These are phyloP conservation scores for Nigrograna mackinnonii DNA, from an alignment of 2,329 filamentous ascomycete species.

Conservation along the genomic window DNA sequence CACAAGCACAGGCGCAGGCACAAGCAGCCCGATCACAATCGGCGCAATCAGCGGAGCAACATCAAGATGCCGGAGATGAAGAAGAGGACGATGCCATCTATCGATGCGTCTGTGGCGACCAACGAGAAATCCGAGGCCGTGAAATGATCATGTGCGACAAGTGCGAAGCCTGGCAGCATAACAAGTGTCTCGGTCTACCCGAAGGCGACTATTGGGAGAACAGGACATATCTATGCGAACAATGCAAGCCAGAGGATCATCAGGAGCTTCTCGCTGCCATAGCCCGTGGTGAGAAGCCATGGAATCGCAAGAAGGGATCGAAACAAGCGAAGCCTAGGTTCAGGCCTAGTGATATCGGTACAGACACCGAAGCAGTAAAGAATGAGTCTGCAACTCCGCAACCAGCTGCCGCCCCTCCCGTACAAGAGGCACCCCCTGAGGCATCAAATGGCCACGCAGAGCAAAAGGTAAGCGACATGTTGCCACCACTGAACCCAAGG, in stretches of 20 bases:
- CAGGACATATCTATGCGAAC: conserved; percentile 80
- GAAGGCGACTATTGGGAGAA: conserved; percentile 63
- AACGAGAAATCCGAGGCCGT: conserved; percentile 76
- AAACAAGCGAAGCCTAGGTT: conserved; percentile 63
- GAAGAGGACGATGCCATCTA: conserved; percentile 75
- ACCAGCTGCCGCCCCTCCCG: conserved; percentile 8
- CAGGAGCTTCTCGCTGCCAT: conserved; percentile 78
- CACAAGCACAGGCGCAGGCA: conserved; percentile 36
- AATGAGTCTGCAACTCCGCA: conserved; percentile 17
- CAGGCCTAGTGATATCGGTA: conserved; percentile 63
- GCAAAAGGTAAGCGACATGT: conserved; percentile 20
- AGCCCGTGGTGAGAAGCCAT: conserved; percentile 79
- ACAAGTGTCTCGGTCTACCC: conserved; percentile 88
- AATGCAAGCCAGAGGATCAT: conserved; percentile 84
- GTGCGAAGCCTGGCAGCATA: conserved; percentile 96
- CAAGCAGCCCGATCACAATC: conserved; percentile 26
- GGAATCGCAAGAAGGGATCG: conserved; percentile 66
- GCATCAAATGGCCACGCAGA: conserved; percentile 26
- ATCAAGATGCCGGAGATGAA: conserved; percentile 50
- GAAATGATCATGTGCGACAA: conserved; percentile 96
- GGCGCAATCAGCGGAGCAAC: conserved; percentile 26
- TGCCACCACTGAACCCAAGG: not conserved
- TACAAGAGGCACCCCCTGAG: conserved; percentile 11
- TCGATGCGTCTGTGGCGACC: conserved; percentile 89
- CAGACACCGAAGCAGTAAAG: conserved; percentile 48